These are phyloP conservation scores for Tricholoma flavovirens DNA, from an alignment of 768 basidiomycete species.

Conservation along the genomic window DNA sequence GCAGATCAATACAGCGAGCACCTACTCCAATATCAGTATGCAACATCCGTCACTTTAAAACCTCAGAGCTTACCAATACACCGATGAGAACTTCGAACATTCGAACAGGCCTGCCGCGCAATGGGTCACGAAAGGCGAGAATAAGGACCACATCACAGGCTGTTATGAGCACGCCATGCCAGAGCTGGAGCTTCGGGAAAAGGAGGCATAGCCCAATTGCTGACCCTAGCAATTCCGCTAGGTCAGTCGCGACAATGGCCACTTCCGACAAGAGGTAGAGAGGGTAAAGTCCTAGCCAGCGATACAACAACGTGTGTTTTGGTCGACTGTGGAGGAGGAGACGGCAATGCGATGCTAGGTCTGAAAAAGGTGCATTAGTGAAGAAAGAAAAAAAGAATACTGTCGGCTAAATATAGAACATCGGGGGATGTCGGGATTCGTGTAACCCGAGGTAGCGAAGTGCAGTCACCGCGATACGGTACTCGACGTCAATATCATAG, in stretches of 20 bases:
- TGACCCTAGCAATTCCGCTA: constrained; percentile 77
- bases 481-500: background rate
- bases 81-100: constrained; percentile 65
- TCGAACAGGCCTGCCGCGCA: constrained; percentile 59
- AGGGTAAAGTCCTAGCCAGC: constrained; percentile 60
- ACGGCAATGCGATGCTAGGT: constrained; percentile 54
- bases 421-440: background rate
- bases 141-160: constrained; percentile 64
- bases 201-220: constrained; percentile 77
- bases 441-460: background rate
- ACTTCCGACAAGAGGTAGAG: constrained; percentile 61
- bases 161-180: constrained; percentile 67
- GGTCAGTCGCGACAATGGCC: constrained; percentile 71
- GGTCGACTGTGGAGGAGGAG: constrained; percentile 61
- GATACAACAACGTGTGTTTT: constrained; percentile 47
- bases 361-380: constrained; percentile 18
- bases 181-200: constrained; percentile 62
- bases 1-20: constrained; percentile 68
- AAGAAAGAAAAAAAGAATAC: too few species aligned
- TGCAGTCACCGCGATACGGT: background rate
- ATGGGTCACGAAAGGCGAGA: constrained; percentile 65
- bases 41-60: background rate
- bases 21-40: constrained; percentile 29
- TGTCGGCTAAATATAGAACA: background rate
- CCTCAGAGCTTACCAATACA: constrained; percentile 40